Base-by-base conservation (phyloP, 2,329 filamentous ascomycete species). In the Nigrospora osmanthi region DNA sequence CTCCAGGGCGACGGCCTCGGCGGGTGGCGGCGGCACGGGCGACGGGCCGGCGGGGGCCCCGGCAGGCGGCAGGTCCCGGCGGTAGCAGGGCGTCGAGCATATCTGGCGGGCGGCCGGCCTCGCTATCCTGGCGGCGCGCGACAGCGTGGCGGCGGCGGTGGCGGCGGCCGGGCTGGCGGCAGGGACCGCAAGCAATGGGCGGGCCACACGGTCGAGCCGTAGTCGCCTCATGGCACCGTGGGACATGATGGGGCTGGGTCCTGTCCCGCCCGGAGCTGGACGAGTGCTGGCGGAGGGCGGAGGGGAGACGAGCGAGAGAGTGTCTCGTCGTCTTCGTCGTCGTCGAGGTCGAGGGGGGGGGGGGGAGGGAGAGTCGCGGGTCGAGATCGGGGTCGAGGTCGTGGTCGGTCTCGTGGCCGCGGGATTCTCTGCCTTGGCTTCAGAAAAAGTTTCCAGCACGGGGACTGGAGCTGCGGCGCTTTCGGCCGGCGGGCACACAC, bases 141-240 rank as follows among this genome's bases (percentile, higher is more conserved):
- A 42, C 16, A 42, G 40, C 30, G 32, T 36, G 40, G 70, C 58
- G 72, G 65, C 52, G 63, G 70, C 58, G 40, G 70, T 58, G 72
- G 65, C 52, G 63, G 70, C 58, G 72, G 65, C 52, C 63, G 63
- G 53, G 63, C 70, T 68, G 61, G 65, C 62, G 45, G 69, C 64
- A 38, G 67, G 47, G 12, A 51, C 46, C 40, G 55, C 69, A 60
- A 81, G 73, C 69, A 78, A 69, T 70, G 79, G 80, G 61, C 71
- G 69, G 59, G 78, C 74, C 70, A 77, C 76, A 69, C 73, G 70
- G 55, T 76, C 72, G 58, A 80, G 60, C 57, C 75, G 71, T 73
- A 83, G 69, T 67, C 76, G 76, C 71, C 80, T 80, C 77, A 82
- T 81, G 56, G 23, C 35, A 30, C 35, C 35, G n/a, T 30, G 33